Percentiles rank a stretch among this genome's conserved stretches.
Conservation (phyloP, 1,284 basidiomycete genomes). For the Puccinia sorghi region DNA sequence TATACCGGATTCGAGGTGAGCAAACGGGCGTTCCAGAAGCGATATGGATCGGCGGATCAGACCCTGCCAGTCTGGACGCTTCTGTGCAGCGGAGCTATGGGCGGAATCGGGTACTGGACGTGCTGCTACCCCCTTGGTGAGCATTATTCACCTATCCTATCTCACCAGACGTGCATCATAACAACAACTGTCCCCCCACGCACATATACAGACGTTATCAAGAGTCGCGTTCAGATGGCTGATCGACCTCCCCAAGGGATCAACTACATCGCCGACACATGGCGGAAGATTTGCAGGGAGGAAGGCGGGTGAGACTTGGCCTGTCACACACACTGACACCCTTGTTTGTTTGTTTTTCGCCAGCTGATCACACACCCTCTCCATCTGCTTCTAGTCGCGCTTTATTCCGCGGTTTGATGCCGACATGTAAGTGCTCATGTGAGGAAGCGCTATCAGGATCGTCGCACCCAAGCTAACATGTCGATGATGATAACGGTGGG, state of each 20-base stretch:
- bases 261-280: conserved; percentile 74
- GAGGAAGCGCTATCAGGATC: background rate
- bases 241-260: conserved; percentile 72
- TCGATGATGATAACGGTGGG: background rate
- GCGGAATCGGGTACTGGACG: conserved; percentile 91
- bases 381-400: conserved; percentile 31
- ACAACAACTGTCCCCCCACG: conserved; percentile 4
- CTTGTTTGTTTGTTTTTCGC: conserved; percentile 62
- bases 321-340: background rate
- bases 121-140: conserved; percentile 81
- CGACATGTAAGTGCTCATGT: conserved; percentile 64
- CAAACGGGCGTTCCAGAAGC: conserved; percentile 71
- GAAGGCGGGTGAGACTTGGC: conserved; percentile 70
- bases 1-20: conserved; percentile 85
- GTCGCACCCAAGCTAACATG: background rate
- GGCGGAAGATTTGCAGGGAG: conserved; percentile 70
- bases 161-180: background rate
- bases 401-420: conserved; percentile 49
- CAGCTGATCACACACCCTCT: background rate
- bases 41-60: conserved; percentile 57
- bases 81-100: conserved; percentile 79
- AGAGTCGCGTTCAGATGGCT: conserved; percentile 82
- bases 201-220: conserved; percentile 72
- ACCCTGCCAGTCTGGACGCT: conserved; percentile 85
- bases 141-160: background rate